phyloP scores from a whole-genome alignment of 1,139 yeast species.

The Protomyces gravidus region DNA sequence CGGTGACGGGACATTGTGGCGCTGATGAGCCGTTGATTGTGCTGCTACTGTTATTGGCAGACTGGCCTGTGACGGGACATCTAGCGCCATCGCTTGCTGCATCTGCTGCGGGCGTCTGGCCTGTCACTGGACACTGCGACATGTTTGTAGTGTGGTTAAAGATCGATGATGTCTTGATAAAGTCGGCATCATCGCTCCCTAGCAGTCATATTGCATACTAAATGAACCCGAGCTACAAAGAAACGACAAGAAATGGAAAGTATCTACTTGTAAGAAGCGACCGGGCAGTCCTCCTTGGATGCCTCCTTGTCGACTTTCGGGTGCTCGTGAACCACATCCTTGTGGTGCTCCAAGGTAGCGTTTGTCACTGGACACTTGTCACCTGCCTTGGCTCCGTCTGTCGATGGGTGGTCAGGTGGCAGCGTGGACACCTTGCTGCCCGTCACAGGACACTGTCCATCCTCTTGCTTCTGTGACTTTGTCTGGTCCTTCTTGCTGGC shows the following conservation, averaged over 20 bases:
- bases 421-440: conserved; percentile 11
- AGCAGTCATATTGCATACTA: too few species aligned
- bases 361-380: conserved; percentile 25
- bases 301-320: conserved; percentile 12
- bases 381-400: conserved; percentile 6
- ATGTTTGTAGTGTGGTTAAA: too few species aligned
- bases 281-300: conserved; percentile 20
- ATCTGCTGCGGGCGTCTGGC: too few species aligned
- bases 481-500: neutral
- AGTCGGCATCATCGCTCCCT: too few species aligned
- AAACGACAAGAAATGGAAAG: neutral
- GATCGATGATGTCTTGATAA: too few species aligned
- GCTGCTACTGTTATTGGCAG: conserved; percentile 4
- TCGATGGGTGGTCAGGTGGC: conserved; percentile 26
- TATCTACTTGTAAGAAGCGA: neutral
- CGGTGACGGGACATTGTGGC: conserved; percentile 26
- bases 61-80: conserved; percentile 18
- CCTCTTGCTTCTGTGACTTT: neutral
- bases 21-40: too few species aligned
- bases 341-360: conserved; percentile 16
- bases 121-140: conserved; percentile 20
- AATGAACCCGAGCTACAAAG: neutral
- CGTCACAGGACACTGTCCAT: conserved; percentile 19
- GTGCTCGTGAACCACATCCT: conserved; percentile 17
- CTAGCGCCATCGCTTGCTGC: neutral